Evolutionary conservation across 441 rosid species (phyloP), one percentile per base, ranked within the genome.

Genomic region (Adansonia grandidieri): DNA sequence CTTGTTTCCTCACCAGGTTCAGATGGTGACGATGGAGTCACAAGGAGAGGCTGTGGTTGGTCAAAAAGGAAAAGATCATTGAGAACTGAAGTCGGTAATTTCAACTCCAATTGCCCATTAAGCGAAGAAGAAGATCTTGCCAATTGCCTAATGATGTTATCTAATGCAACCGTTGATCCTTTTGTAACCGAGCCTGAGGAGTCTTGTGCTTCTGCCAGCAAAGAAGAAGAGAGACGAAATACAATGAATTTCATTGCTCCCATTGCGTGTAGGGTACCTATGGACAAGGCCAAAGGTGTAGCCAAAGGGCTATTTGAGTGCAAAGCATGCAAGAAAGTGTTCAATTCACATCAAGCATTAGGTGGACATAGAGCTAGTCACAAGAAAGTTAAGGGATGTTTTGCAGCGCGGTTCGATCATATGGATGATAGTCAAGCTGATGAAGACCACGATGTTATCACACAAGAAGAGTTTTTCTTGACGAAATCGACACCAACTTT

Each of bases 311-410:
- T 90, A 44, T 96, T 96, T 28, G 98, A 96, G 61, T 96, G 99
- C 84, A 93, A 91, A 83, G 95, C 97, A 6, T 96, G 99, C 84
- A 96, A 93, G 87, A 96, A 96, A 82, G 94, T 94, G 77, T 96
- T 96, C 84, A 87, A 88, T 82, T 96, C 99, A 22, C 99, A 96
- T 80, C 99, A 94, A 88, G 99, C 99, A 6, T 80, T 96, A 66
- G 99, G 98, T 6, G 99, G 99, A 63, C 99, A 96, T 69, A 87
- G 99, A 85, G 99, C 99, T 8, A 96, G 99, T 82, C 61, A 56
- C 61, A 56, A 17, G 61, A 56, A 56, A 6, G 61, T 56, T 56
- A 56, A 56, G 61, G 61, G 61, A 56, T 56, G 61, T 56, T 56
- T 17, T 0, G 61, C 61, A 56, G 22, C 61, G 0, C 22, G 22